phyloP scores from a whole-genome alignment of 139 green algal genomes.

The Chlorella sp. region DNA sequence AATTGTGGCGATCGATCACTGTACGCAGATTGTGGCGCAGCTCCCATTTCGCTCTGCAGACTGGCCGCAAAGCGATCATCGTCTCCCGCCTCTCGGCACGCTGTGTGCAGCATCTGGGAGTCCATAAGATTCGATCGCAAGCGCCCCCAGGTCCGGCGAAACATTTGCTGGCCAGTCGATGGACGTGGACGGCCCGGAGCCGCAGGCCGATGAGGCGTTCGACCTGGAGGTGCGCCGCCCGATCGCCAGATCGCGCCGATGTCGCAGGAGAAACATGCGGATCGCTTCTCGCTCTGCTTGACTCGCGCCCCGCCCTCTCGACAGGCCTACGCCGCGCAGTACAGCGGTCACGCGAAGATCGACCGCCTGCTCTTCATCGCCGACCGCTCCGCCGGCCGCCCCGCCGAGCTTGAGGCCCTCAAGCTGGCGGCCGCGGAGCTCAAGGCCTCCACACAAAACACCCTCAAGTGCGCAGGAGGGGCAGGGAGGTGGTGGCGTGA shows the following conservation, averaged over 20 bases:
- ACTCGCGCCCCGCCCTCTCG: neutral
- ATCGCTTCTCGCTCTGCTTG: neutral
- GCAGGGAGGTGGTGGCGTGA: too few species aligned
- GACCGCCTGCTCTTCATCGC: constrained; percentile 80
- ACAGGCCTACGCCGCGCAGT: constrained; percentile 74
- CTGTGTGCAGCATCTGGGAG: too few species aligned
- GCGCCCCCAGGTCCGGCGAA: too few species aligned
- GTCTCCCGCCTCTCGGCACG: too few species aligned
- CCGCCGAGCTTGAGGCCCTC: constrained; percentile 76
- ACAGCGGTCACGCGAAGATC: constrained; percentile 70
- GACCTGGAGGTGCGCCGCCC: constrained; percentile 42
- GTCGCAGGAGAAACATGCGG: neutral
- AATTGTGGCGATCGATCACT: too few species aligned
- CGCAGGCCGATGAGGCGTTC: constrained; percentile 24
- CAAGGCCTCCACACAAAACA: constrained; percentile 21
- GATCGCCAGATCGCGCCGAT: too few species aligned
- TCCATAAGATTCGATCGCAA: too few species aligned
- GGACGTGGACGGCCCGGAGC: constrained; percentile 4
- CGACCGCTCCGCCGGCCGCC: constrained; percentile 46
- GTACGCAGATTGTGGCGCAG: too few species aligned
- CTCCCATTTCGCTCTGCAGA: too few species aligned
- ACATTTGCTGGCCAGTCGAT: too few species aligned
- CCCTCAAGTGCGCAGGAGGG: too few species aligned
- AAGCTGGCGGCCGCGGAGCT: constrained; percentile 74
- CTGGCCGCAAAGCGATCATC: too few species aligned